Evolutionary conservation across 306 rosid species (phyloP), one percentile per base, ranked within the genome.

Genomic region (Geum urbanum): DNA sequence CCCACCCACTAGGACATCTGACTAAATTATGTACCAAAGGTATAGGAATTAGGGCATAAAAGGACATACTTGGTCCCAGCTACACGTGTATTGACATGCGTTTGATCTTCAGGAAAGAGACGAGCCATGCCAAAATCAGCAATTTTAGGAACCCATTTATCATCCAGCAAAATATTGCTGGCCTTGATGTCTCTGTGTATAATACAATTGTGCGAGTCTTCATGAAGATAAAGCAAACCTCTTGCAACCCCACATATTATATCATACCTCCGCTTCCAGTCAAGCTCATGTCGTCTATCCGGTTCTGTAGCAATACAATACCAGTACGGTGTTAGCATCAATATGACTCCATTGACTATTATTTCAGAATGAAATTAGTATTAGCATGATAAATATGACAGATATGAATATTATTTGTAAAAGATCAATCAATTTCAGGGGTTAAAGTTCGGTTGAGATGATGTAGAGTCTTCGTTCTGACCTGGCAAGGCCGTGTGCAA

Each of bases 111-210:
- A 0, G 99, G 99, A 77, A 91, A 94, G 81, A 94, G 97, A 37
- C 97, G 99, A 0, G 99, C 99, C 99, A 94, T 88, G 32, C 99
- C 99, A 43, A 94, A 94, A 78, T 94, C 99, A 18, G 99, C 99
- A 76, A 94, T 94, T 82, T 94, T 94, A 27, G 99, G 92, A 45
- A 80, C 45, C 99, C 99, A 94, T 57, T 91, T 94, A 15, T 89
- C 96, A 58, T 86, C 99, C 5, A 94, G 92, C 73, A 94, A 84
- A 64, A 92, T 73, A 12, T 94, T 94, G 74, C 99, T 91, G 0
- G 96, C 99, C 75, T 94, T 94, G 47, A 94, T 94, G 81, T 94
- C 99, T 0, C 97, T 80, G 78, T 94, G 99, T 72, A 94, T 89
- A 43, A 94, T 94, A 78, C 91, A 82, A 58, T 82, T 79, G 77